A percentile compares a stretch with the other conserved stretches of the same genome.
phyloP scores from a whole-genome alignment of 192 early-diverging fungal genomes.

The Rhizophagus prolifer region DNA sequence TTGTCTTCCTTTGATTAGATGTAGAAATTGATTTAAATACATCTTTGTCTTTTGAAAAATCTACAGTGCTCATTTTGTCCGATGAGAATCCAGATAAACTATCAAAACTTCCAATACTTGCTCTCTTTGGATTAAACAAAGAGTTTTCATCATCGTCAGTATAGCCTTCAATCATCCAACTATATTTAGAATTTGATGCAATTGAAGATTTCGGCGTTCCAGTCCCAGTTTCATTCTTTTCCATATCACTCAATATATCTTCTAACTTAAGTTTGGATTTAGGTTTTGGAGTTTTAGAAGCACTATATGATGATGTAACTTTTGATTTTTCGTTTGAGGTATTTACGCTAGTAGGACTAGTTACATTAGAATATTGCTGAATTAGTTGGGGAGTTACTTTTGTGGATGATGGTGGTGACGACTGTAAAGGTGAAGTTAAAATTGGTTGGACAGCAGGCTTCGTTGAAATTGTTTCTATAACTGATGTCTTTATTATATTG shows the following conservation, averaged over 20 bases:
- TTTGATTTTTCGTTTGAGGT: background rate
- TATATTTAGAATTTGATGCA: conserved; percentile 30
- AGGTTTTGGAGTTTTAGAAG: background rate
- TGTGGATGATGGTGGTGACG: background rate
- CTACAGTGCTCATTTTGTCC: background rate
- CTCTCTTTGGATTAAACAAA: conserved; percentile 27
- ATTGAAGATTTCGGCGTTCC: conserved; percentile 20
- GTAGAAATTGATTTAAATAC: background rate
- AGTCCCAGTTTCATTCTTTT: background rate
- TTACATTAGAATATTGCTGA: background rate
- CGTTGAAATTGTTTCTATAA: background rate
- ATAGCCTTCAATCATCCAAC: conserved; percentile 29
- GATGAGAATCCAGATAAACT: background rate
- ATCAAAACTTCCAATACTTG: conserved; percentile 7
- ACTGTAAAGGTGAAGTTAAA: background rate
- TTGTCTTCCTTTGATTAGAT: background rate
- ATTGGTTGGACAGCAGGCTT: background rate
- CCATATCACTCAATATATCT: conserved; percentile 21
- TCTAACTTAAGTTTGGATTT: conserved; percentile 19
- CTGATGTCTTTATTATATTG: background rate
- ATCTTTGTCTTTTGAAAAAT: background rate
- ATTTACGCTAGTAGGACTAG: background rate
- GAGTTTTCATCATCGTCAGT: conserved; percentile 28
- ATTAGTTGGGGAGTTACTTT: background rate
- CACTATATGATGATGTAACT: background rate